Base-by-base conservation (phyloP, 139 green algal species). In the Auxenochlorella pyrenoidosa region DNA sequence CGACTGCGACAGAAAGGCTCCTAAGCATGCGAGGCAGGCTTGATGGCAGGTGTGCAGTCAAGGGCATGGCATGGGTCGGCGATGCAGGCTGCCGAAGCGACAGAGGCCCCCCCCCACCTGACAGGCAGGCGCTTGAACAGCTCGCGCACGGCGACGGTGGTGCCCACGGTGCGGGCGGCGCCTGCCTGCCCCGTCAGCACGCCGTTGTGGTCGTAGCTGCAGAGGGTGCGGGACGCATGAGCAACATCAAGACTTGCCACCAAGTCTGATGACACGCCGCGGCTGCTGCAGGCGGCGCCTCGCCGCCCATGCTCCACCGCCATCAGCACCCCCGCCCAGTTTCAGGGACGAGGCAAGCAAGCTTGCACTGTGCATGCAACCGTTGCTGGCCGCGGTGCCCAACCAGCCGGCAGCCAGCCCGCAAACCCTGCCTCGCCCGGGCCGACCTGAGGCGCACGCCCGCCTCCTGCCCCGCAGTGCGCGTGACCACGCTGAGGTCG, bases 81-180 rank as follows among this genome's bases (percentile, higher is more conserved):
- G 12, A 6, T 12, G 12, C 6, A 58, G 6, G 47, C 8, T 12
- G 12, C 6, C 6, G 47, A 6, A 6, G 8, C 6, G 47, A 6
- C 6, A 58, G 6, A 18, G 21, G 18, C 19, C 32, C 54, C 24
- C 16, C 13, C 68, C 18, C 79, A 96, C 95, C 95, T 95, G 44
- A 99, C 97, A 26, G 97, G 98, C 78, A 99, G 93, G 4, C 88
- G 70, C 21, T 91, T 90, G 91, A 99, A 99, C 18, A 99, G 87
- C 54, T 97, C 89, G 32, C 90, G 88, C 3, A 99, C 86, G 6
- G 91, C 90, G 8, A 99, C 95, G 0, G 97, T 99, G 16, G 97
- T 99, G 36, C 97, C 97, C 18, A 96, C 87, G 1, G 91, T 93
- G 2, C 97, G 87, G 0, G 97, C 92, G 1, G 86, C 93, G 0